Evolutionary conservation across 768 basidiomycete genomes (phyloP).

Genomic region (Dentipellis sp.): DNA sequence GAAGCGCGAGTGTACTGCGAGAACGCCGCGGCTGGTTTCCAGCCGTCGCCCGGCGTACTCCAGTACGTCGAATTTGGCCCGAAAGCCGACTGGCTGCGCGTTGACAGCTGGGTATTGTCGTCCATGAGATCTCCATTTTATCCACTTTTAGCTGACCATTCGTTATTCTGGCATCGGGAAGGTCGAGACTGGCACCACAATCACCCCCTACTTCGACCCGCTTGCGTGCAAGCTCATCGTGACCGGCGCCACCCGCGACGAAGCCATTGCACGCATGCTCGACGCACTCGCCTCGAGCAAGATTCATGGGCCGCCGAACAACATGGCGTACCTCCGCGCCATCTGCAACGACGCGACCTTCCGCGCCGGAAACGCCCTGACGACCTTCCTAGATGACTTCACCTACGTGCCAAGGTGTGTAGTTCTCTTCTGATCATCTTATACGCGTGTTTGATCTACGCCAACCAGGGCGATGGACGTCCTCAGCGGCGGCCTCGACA

Average conservation of each 20-base stretch:
- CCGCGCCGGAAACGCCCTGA: conserved; percentile 34
- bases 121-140: background rate
- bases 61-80: conserved; percentile 36
- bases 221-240: conserved; percentile 55
- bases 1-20: conserved; percentile 57
- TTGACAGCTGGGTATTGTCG: conserved; percentile 45
- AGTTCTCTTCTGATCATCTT: conserved; percentile 5
- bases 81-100: conserved; percentile 40
- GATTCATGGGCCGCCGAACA: conserved; percentile 53
- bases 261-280: conserved; percentile 35
- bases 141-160: too few relatives aligned
- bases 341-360: conserved; percentile 34
- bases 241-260: conserved; percentile 32
- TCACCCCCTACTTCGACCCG: conserved; percentile 50
- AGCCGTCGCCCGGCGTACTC: conserved; percentile 53
- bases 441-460: background rate
- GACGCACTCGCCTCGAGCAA: conserved; percentile 29
- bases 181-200: conserved; percentile 32
- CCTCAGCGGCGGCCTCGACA: conserved; percentile 44
- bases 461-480: conserved; percentile 40
- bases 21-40: conserved; percentile 47
- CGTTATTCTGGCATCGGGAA: background rate
- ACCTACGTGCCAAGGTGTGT: conserved; percentile 30
- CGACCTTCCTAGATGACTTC: conserved; percentile 39
- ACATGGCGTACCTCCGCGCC: conserved; percentile 39